Conservation (phyloP, 2,329 filamentous ascomycete genomes). For the Trichoderma sp. region DNA sequence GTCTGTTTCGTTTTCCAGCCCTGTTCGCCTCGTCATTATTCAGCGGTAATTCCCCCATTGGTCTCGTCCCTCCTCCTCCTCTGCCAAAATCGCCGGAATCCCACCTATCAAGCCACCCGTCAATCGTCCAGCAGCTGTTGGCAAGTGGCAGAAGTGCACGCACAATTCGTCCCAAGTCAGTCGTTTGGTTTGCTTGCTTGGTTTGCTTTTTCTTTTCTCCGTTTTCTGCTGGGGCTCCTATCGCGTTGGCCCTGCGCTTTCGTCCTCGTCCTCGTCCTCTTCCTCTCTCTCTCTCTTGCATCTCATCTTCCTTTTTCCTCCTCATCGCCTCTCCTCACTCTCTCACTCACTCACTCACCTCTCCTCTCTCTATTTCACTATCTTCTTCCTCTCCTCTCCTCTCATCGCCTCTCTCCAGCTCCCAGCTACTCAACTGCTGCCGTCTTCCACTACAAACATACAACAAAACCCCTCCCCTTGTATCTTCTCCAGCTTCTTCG, state of each 20-base stretch:
- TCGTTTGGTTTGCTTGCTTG: background rate
- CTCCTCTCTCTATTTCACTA: background rate
- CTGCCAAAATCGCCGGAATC: background rate
- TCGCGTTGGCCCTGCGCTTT: too few species aligned
- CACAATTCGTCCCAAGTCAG: background rate
- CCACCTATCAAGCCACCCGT: background rate
- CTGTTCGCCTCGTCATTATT: too few species aligned
- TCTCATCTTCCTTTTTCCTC: background rate
- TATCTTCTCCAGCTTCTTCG: background rate
- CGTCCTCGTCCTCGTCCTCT: background rate
- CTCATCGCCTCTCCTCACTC: background rate
- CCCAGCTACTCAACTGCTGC: background rate
- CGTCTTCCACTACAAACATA: background rate
- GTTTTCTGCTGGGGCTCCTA: too few species aligned
- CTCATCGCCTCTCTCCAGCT: background rate
- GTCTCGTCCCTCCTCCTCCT: too few species aligned
- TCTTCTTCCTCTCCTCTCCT: background rate
- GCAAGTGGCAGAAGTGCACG: background rate
- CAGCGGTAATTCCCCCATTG: too few species aligned
- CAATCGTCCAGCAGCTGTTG: background rate
- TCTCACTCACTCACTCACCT: background rate
- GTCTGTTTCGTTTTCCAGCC: too few species aligned
- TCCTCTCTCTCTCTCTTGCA: background rate
- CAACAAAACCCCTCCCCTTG: background rate
- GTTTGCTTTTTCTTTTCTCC: background rate